A percentile compares a stretch with the other conserved stretches of the same genome.
phyloP scores from a whole-genome alignment of 108 stramenopile genomes.

The Cyclostephanos tholiformis region DNA sequence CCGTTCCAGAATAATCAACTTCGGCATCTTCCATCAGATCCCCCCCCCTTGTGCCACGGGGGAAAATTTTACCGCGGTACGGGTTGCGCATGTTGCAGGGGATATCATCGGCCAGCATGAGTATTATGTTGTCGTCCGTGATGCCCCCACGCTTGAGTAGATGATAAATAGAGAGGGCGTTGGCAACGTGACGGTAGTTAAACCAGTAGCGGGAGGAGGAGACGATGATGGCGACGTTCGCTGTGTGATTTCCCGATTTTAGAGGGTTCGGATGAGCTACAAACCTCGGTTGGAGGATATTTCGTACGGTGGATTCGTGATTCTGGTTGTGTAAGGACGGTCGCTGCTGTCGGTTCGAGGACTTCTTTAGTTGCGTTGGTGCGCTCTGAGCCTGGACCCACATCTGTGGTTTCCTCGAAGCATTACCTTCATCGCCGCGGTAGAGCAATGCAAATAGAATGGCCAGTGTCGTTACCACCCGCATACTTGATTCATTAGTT shows the following conservation, averaged over 20 bases:
- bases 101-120: constrained; percentile 92
- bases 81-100: constrained; percentile 76
- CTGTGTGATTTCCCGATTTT: constrained; percentile 41
- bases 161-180: constrained; percentile 81
- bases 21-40: constrained; percentile 71
- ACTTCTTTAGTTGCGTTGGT: background rate
- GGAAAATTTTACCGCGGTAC: constrained; percentile 66
- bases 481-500: too few relatives aligned
- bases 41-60: constrained; percentile 48
- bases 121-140: constrained; percentile 80
- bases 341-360: background rate
- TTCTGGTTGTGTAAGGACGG: constrained; percentile 24
- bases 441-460: too few relatives aligned
- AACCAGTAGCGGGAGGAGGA: constrained; percentile 90
- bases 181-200: constrained; percentile 93
- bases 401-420: too few relatives aligned
- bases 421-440: too few relatives aligned
- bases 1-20: constrained; percentile 92
- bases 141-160: constrained; percentile 67
- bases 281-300: constrained; percentile 28
- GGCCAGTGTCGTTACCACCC: too few relatives aligned
- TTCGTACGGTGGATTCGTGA: constrained; percentile 42
- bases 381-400: too few relatives aligned
- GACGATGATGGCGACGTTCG: constrained; percentile 72
- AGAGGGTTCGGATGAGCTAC: constrained; percentile 15